Base-by-base conservation (phyloP, 495 filamentous ascomycete genomes). In the Hyphodiscus hymeniophilus region DNA sequence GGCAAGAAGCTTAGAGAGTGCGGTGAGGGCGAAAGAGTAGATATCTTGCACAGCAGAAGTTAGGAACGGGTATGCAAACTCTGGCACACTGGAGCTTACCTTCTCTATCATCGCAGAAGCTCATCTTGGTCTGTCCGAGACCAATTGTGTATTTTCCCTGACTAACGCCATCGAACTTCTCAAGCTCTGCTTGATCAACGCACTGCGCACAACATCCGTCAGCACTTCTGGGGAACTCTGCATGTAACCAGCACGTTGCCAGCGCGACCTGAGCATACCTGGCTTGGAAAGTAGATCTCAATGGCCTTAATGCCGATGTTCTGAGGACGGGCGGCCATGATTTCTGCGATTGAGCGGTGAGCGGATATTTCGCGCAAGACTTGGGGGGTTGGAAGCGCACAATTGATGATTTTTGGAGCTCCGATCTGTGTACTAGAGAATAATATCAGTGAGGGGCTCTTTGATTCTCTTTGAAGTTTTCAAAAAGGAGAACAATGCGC, bases 291-390 rank as follows among this genome's bases (percentile, higher is more conserved):
- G 71, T 98, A 98, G 65, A 98, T 84, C 74, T 97, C 92, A 69
- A 98, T 92, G 88, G 87, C 92, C 77, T 97, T 98, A 69, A 98
- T 95, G 79, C 92, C 92, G 63, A 98, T 86, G 72, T 96, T 97
- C 67, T 91, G 82, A 49, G 92, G 87, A 66, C 88, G 86, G 55
- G 86, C 60, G 60, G 87, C 80, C 92, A 95, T 97, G 58, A 5
- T 28, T 28, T 28, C 26, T 28, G 56, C 82, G 52, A 30, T 38
- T 31, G 46, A 36, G 36, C 42, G 50, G 40, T 40, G 47, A 39
- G 40, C 33, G 47, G 26, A 18, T n/a, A 22, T 47, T 39, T 18
- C 11, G 18, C 3, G 7, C 11, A 26, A 47, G 18, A 52, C n/a
- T 7, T 31, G 38, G 39, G 30, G 47, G 20, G 4, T 35, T 4